Percentiles rank a stretch among this genome's conserved stretches.
Conservation (phyloP, 371 early-diverging fungal species). For the Vittaforma corneae region DNA sequence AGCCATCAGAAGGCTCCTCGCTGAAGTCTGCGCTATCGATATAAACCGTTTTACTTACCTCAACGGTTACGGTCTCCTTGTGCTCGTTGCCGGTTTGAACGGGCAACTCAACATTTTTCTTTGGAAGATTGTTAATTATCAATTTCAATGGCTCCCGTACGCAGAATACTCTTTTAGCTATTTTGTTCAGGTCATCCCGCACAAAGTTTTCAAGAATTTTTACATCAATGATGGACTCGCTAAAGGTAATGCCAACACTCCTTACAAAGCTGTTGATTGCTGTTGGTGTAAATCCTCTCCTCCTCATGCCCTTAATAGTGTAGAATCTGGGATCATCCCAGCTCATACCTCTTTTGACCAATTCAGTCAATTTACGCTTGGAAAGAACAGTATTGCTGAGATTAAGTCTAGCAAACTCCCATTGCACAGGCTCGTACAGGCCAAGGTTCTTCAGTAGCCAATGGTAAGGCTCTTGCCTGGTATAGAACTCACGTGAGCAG, state of each 20-base stretch:
- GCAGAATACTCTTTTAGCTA: slow-evolving; percentile 78
- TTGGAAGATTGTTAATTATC: slow-evolving; percentile 63
- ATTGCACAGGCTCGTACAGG: slow-evolving; percentile 97
- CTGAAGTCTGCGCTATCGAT: slow-evolving; percentile 88
- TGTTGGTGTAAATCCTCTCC: slow-evolving; percentile 90
- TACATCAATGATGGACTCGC: slow-evolving; percentile 74
- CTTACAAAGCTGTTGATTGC: slow-evolving; percentile 95
- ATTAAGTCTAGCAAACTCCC: slow-evolving; percentile 94
- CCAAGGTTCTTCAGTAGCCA: slow-evolving; percentile 95
- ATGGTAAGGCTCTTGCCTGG: slow-evolving; percentile 86
- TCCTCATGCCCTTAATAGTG: slow-evolving; percentile 83
- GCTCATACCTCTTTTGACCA: slow-evolving; percentile 69
- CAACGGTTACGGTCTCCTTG: neutral
- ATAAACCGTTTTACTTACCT: slow-evolving; percentile 59
- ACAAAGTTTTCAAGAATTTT: slow-evolving; percentile 80
- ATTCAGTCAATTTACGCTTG: slow-evolving; percentile 85
- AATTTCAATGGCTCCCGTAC: slow-evolving; percentile 75
- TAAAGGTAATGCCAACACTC: slow-evolving; percentile 78
- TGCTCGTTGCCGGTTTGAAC: neutral
- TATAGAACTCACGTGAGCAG: slow-evolving; percentile 90
- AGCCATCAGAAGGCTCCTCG: slow-evolving; percentile 65
- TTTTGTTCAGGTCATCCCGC: slow-evolving; percentile 78
- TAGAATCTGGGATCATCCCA: slow-evolving; percentile 94
- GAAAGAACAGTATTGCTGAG: slow-evolving; percentile 86
- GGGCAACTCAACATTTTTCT: slow-evolving; percentile 4